phyloP scores from a whole-genome alignment of 2,329 filamentous ascomycete genomes.

The Xylogone sp. region DNA sequence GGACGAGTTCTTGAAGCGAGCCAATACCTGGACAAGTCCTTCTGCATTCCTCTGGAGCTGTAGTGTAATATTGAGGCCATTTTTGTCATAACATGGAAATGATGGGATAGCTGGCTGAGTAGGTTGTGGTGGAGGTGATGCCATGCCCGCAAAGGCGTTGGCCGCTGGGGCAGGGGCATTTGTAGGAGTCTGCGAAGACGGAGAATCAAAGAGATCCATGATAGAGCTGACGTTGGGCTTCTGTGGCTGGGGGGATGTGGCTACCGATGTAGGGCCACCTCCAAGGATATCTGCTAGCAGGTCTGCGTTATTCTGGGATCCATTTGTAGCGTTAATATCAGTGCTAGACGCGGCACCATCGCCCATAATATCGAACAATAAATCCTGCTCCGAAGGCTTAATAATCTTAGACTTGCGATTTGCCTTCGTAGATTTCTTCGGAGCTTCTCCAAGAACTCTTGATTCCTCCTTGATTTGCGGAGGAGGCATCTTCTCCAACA shows the following conservation, averaged over 20 bases:
- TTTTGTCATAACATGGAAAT: slow-evolving; percentile 79
- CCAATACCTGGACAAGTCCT: slow-evolving; percentile 74
- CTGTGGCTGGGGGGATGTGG: slow-evolving; percentile 48
- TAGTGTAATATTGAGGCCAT: slow-evolving; percentile 77
- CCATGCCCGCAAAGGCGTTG: slow-evolving; percentile 47
- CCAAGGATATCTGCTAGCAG: slow-evolving; percentile 89
- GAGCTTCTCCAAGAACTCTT: slow-evolving; percentile 78
- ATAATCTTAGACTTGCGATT: slow-evolving; percentile 73
- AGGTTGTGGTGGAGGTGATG: slow-evolving; percentile 38
- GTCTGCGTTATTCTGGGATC: slow-evolving; percentile 71
- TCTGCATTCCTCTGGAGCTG: slow-evolving; percentile 80
- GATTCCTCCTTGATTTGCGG: slow-evolving; percentile 97
- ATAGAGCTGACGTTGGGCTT: slow-evolving; percentile 65
- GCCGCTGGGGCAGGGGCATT: slow-evolving; percentile 39
- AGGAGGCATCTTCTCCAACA: slow-evolving; percentile 95
- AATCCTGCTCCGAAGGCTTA: slow-evolving; percentile 86
- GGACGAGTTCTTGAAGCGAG: slow-evolving; percentile 77
- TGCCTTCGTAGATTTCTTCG: slow-evolving; percentile 63
- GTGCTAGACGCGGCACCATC: slow-evolving; percentile 62
- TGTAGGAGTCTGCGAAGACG: slow-evolving; percentile 40
- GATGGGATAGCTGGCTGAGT: slow-evolving; percentile 43
- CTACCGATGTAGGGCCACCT: slow-evolving; percentile 52
- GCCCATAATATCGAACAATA: slow-evolving; percentile 90
- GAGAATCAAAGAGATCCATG: slow-evolving; percentile 79
- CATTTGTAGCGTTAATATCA: slow-evolving; percentile 57